Conservation (phyloP, 2,329 filamentous ascomycete species). For the Aureobasidium pullulans region DNA sequence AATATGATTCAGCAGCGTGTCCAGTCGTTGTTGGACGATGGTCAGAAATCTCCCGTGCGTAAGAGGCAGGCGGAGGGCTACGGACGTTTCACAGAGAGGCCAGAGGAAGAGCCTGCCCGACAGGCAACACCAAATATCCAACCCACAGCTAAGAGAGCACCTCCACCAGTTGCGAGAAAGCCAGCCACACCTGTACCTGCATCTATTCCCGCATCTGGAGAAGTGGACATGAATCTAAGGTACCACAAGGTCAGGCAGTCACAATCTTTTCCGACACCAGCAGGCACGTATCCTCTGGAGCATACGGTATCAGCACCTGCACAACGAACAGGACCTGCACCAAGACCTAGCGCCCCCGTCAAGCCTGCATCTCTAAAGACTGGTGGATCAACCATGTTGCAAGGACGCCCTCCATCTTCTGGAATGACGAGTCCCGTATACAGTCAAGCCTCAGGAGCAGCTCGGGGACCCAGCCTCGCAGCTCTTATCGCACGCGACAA, state of each 20-base stretch:
- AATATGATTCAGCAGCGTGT: conserved; percentile 89
- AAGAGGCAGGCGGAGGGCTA: conserved; percentile 81
- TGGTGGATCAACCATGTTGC: conserved; percentile 26
- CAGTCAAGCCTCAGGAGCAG: conserved; percentile 29
- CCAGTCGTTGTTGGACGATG: conserved; percentile 75
- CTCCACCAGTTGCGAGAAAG: conserved; percentile 21
- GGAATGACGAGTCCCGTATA: not conserved
- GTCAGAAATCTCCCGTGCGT: conserved; percentile 49
- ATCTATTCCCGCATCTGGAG: not conserved
- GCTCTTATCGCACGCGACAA: conserved; percentile 30
- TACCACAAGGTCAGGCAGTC: conserved; percentile 19
- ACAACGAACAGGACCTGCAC: conserved; percentile 19
- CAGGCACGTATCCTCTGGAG: not conserved
- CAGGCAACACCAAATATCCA: not conserved
- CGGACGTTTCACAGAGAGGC: conserved; percentile 66
- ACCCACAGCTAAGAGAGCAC: conserved; percentile 9
- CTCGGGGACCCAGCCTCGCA: conserved; percentile 21
- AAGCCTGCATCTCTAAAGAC: conserved; percentile 55
- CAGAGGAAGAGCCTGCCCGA: conserved; percentile 5
- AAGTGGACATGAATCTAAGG: conserved; percentile 18
- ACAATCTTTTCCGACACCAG: conserved; percentile 4
- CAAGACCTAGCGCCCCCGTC: conserved; percentile 49
- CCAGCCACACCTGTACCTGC: conserved; percentile 14
- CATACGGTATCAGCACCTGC: conserved; percentile 18
- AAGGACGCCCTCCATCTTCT: conserved; percentile 18